phyloP scores from a whole-genome alignment of 352 stramenopile species.

The Phytophthora tubulina region DNA sequence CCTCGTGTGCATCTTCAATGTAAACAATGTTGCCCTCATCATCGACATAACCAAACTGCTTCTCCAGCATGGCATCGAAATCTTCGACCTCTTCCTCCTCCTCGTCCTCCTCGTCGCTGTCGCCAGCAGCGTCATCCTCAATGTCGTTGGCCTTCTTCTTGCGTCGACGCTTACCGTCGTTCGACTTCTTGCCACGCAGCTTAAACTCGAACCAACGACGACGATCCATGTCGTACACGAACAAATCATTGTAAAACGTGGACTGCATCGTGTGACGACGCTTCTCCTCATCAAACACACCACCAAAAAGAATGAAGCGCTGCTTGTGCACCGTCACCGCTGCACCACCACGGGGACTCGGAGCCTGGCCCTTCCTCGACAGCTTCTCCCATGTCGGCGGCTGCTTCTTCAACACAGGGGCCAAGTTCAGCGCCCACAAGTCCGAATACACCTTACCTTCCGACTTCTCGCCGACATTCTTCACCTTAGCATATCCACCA shows the following conservation, averaged over 20 bases:
- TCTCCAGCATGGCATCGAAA: constrained; percentile 84
- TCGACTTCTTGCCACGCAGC: constrained; percentile 87
- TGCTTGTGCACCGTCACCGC: constrained; percentile 94
- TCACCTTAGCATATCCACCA: constrained; percentile 96
- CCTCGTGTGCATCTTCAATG: constrained; percentile 91
- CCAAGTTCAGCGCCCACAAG: constrained; percentile 95
- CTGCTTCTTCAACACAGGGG: constrained; percentile 89
- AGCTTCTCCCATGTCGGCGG: constrained; percentile 95
- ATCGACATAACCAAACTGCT: constrained; percentile 97
- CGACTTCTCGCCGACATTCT: constrained; percentile 90
- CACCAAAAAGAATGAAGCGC: constrained; percentile 97
- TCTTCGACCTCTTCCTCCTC: constrained; percentile 86
- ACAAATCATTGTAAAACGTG: constrained; percentile 98
- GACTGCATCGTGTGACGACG: constrained; percentile 83
- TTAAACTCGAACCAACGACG: constrained; percentile 96
- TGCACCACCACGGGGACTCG: constrained; percentile 80
- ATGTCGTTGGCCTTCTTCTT: constrained; percentile 67
- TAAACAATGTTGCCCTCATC: constrained; percentile 96
- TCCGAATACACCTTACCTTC: constrained; percentile 97
- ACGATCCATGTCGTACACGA: constrained; percentile 97
- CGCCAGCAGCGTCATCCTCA: constrained; percentile 50
- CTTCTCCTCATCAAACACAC: constrained; percentile 94
- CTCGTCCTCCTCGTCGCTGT: constrained; percentile 64
- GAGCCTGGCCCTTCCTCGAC: constrained; percentile 89
- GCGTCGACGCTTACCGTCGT: constrained; percentile 65